Evolutionary conservation across 495 filamentous ascomycete genomes (phyloP).

Genomic region (Amphirosellinia nigrospora): DNA sequence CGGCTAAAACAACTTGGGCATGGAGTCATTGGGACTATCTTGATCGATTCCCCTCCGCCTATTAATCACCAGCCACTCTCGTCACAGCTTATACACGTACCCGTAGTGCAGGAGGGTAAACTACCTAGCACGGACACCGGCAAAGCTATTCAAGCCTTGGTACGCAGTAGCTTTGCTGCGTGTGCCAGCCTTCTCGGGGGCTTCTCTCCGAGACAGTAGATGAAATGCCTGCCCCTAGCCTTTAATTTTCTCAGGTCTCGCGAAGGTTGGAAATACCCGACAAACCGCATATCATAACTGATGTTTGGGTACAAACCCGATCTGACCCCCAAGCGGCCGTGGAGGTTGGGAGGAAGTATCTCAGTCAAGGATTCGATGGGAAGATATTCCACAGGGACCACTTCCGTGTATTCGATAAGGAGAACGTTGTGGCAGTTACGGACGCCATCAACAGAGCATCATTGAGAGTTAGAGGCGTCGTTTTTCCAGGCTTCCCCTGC

Average conservation of each 20-base stretch:
- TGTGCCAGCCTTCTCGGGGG: not conserved
- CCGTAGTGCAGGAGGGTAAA: conserved; percentile 18
- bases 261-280: conserved; percentile 22
- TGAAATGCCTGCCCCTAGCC: not conserved
- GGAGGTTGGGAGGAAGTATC: conserved; percentile 15
- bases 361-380: conserved; percentile 15
- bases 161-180: conserved; percentile 13
- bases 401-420: conserved; percentile 21
- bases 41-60: conserved; percentile 23
- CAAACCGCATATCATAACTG: conserved; percentile 12
- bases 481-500: not conserved
- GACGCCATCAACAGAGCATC: conserved; percentile 1
- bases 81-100: conserved; percentile 20
- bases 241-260: conserved; percentile 22
- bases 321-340: conserved; percentile 4
- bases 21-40: conserved; percentile 35
- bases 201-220: not conserved
- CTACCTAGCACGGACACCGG: not conserved
- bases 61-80: conserved; percentile 23
- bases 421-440: conserved; percentile 13
- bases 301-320: conserved; percentile 22
- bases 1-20: conserved; percentile 64
- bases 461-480: not conserved
- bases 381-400: conserved; percentile 21
- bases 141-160: conserved; percentile 15